These are phyloP conservation scores for Monosporascus sp. DNA, from an alignment of 2,329 filamentous ascomycete species.

Conservation along the genomic window DNA sequence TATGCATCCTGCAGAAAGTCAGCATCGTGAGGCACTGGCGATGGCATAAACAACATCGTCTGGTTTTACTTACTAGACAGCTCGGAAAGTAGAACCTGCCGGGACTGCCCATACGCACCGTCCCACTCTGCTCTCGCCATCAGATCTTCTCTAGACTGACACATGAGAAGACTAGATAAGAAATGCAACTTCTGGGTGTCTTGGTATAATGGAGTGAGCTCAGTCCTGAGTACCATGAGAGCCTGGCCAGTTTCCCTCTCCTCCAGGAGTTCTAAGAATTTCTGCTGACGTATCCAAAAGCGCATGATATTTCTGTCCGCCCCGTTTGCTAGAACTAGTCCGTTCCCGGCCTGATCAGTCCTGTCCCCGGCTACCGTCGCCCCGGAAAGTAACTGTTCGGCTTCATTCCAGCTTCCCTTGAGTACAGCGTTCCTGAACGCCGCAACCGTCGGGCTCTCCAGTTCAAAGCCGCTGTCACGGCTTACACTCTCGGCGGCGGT, in stretches of 20 bases:
- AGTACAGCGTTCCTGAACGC: constrained; percentile 78
- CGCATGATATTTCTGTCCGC: constrained; percentile 76
- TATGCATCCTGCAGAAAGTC: constrained; percentile 62
- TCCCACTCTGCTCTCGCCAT: constrained; percentile 78
- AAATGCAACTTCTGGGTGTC: constrained; percentile 74
- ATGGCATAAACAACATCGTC: background rate
- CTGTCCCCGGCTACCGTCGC: constrained; percentile 32
- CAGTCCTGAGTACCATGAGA: constrained; percentile 75
- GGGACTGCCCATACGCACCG: constrained; percentile 69
- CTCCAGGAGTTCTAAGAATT: constrained; percentile 88
- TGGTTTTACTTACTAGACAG: constrained; percentile 63
- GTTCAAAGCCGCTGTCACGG: constrained; percentile 76
- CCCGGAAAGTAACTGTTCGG: constrained; percentile 74
- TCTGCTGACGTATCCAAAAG: constrained; percentile 87
- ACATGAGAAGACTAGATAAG: constrained; percentile 89
- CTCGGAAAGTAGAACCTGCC: constrained; percentile 69
- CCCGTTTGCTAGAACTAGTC: constrained; percentile 68
- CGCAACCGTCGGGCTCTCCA: constrained; percentile 84
- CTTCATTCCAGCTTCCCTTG: constrained; percentile 73
- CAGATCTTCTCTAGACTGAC: constrained; percentile 69
- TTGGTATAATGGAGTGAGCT: constrained; percentile 80
- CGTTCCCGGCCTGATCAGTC: constrained; percentile 37
- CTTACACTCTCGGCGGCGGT: constrained; percentile 69
- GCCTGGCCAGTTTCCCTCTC: constrained; percentile 66
- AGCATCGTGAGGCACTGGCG: constrained; percentile 2